Evolutionary conservation across 768 basidiomycete species (phyloP), one percentile per base, ranked within the genome.

Genomic region (Podaxis pistillaris): DNA sequence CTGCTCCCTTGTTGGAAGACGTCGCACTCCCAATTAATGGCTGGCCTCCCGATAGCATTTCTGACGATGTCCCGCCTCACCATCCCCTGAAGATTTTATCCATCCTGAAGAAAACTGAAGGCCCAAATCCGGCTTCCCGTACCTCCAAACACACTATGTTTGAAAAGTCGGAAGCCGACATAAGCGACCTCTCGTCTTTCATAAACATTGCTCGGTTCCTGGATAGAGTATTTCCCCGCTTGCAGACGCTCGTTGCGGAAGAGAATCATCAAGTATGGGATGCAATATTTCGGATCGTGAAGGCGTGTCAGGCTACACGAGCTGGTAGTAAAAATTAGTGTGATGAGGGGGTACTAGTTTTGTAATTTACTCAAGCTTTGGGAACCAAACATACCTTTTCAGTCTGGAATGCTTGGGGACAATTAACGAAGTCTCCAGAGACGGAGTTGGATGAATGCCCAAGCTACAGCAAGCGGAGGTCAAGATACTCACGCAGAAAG

Each of bases 41-140:
- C 28, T 28, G 28, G 28, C 28, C 28, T 6, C 28, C 5, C 28
- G 1, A 6, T 28, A 6, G 0, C 28, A 28, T 28, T 28, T 28
- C 28, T 1, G 28, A 0, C 28, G 28, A 28, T 6, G 28, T 28
- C 4, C 28, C 28, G 13, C 41, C 41, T 44, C 12, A 19, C 1
- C 41, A 44, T 17, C 41, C 41, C n/a, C 1, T 44, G 41, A 44
- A 44, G 41, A 3, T 17, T 6, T n/a, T 44, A 1, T 5, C 41
- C 41, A 19, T 44, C n/a, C 17, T 44, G 17, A 44, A 44, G 41
- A 15, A 15, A 44, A 7, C 40, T 8, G 12, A 11, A 41, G 40
- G 2, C 2, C 17, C 40, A 41, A 0, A 11, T 44, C 0, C 5
- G 1, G 0, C n/a, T 1, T 6, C 0, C 15, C 15, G 0, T 13